These are phyloP conservation scores for Fusarium poae DNA, from an alignment of 2,329 filamentous ascomycete genomes.

Conservation along the genomic window DNA sequence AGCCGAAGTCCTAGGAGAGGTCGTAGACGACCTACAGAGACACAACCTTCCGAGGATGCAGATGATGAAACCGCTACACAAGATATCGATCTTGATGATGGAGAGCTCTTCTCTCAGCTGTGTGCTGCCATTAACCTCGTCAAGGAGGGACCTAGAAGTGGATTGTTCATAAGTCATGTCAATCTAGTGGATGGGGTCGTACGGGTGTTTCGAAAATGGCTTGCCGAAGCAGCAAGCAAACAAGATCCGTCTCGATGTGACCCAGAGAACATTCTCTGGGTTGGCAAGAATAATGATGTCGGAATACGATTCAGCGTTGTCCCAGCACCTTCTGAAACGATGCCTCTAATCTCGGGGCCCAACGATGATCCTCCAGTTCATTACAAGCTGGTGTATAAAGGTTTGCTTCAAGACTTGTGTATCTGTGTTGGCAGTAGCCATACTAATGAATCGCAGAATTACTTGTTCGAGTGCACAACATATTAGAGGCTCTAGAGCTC, in stretches of 20 bases:
- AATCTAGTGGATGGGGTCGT: slow-evolving; percentile 77
- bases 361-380: slow-evolving; percentile 76
- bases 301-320: slow-evolving; percentile 76
- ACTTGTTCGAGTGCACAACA: slow-evolving; percentile 71
- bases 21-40: slow-evolving; percentile 21
- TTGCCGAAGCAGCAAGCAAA: slow-evolving; percentile 60
- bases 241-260: slow-evolving; percentile 1
- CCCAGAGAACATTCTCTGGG: slow-evolving; percentile 71
- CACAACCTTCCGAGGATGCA: slow-evolving; percentile 17
- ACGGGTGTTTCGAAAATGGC: slow-evolving; percentile 80
- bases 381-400: slow-evolving; percentile 79
- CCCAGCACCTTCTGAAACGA: slow-evolving; percentile 52
- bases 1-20: slow-evolving; percentile 55
- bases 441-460: slow-evolving; percentile 65
- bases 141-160: slow-evolving; percentile 70
- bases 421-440: accelerated
- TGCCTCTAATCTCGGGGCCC: slow-evolving; percentile 67
- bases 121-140: slow-evolving; percentile 77
- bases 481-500: slow-evolving; percentile 75
- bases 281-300: slow-evolving; percentile 71
- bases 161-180: slow-evolving; percentile 73
- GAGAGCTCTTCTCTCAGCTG: slow-evolving; percentile 81
- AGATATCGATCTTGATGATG: slow-evolving; percentile 73
- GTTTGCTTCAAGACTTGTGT: slow-evolving; percentile 58
- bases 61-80: slow-evolving; percentile 65